Evolutionary conservation across 129 eudicot genomes (phyloP).

Genomic region (Arctium minus): DNA sequence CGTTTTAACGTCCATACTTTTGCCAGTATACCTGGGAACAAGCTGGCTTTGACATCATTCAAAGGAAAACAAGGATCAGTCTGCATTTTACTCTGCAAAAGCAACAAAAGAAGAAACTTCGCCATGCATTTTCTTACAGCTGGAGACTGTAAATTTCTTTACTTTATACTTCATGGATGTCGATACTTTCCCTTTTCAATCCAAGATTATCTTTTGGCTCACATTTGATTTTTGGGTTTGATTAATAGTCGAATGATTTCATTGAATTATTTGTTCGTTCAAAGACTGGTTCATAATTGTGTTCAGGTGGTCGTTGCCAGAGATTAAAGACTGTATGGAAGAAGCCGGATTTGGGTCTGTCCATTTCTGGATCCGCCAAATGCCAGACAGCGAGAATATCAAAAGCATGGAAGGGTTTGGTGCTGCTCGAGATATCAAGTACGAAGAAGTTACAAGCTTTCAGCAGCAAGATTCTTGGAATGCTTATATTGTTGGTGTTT

Average conservation of each 20-base stretch:
- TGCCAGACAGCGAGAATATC: conserved; percentile 76
- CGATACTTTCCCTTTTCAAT: neutral
- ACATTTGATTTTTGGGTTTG: neutral
- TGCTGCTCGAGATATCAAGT: conserved; percentile 57
- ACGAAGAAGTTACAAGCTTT: conserved; percentile 87
- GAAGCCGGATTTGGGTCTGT: conserved; percentile 84
- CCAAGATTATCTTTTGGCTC: neutral
- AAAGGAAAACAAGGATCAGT: conserved; percentile 91
- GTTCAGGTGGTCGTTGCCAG: conserved; percentile 93
- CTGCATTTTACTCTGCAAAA: conserved; percentile 80
- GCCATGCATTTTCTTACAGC: conserved; percentile 91
- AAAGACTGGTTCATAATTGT: neutral
- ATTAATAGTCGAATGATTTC: neutral
- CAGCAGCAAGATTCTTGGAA: conserved; percentile 96
- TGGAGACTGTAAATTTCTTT: conserved; percentile 83
- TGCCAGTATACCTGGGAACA: conserved; percentile 92
- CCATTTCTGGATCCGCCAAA: conserved; percentile 87
- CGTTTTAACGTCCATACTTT: neutral
- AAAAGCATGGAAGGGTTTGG: conserved; percentile 73
- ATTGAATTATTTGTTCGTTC: neutral
- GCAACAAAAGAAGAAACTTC: conserved; percentile 70
- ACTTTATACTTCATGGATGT: neutral
- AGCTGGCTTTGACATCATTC: conserved; percentile 82
- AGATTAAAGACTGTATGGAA: conserved; percentile 87
- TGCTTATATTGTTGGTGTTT: conserved; percentile 86